phyloP scores from a whole-genome alignment of 106 monocot genomes.

The Narthecium ossifragum region DNA sequence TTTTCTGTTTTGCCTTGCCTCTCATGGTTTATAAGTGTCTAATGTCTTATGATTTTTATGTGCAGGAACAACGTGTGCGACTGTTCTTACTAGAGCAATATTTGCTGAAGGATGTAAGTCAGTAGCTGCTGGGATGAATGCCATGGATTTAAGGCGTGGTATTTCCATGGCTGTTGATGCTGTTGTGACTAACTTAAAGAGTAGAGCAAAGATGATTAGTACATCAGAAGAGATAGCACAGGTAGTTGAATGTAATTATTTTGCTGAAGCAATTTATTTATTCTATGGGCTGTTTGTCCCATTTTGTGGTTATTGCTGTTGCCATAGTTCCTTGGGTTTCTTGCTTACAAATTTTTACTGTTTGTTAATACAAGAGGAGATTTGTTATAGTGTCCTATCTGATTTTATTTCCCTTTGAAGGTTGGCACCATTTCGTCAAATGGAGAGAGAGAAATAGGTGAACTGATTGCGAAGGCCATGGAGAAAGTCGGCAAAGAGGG shows the following conservation, averaged over 20 bases:
- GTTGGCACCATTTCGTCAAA: constrained; percentile 84
- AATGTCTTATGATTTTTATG: not conserved
- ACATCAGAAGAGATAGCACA: constrained; percentile 85
- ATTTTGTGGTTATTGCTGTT: too few relatives aligned
- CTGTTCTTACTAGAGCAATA: constrained; percentile 65
- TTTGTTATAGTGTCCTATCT: not conserved
- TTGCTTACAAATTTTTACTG: not conserved
- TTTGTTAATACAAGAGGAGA: not conserved
- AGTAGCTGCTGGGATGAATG: constrained; percentile 89
- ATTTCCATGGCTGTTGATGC: constrained; percentile 88
- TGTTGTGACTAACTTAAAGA: constrained; percentile 69
- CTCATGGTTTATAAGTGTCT: too few relatives aligned
- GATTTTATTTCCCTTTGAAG: constrained; percentile 22
- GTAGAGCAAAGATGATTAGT: constrained; percentile 78
- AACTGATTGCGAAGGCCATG: constrained; percentile 81
- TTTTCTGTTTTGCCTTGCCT: too few relatives aligned
- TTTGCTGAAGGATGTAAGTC: constrained; percentile 82
- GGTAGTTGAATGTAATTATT: constrained; percentile 20
- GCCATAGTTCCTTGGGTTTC: too few relatives aligned
- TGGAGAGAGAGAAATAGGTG: constrained; percentile 76
- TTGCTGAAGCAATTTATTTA: not conserved
- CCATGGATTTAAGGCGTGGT: constrained; percentile 80
- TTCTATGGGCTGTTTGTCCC: not conserved
- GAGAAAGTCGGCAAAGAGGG: constrained; percentile 93
- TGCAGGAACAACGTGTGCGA: constrained; percentile 76